phyloP scores from a whole-genome alignment of 1,284 basidiomycete species.

The Cryptococcus wingfieldii region DNA sequence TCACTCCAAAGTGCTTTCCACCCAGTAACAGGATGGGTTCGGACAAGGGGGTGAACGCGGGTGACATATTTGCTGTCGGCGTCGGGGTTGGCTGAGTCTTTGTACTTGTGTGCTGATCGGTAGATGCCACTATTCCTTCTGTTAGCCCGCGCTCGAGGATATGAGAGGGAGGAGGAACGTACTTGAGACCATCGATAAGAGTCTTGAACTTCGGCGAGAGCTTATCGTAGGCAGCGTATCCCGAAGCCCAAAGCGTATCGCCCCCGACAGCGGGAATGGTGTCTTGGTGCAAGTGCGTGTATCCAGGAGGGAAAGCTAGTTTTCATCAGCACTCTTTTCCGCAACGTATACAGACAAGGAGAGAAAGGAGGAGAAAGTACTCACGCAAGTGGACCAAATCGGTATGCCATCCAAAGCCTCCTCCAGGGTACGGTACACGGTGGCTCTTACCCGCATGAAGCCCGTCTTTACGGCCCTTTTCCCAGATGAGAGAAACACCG shows the following conservation, averaged over 20 bases:
- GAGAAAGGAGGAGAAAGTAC: not conserved
- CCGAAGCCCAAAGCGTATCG: conserved; percentile 14
- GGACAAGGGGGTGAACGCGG: conserved; percentile 37
- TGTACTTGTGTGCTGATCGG: not conserved
- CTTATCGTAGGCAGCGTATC: not conserved
- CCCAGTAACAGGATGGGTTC: not conserved
- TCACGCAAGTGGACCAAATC: conserved; percentile 62
- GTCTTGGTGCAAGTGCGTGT: conserved; percentile 53
- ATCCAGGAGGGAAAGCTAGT: conserved; percentile 61
- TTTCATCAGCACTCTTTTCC: not conserved
- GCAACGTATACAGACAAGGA: too few species aligned
- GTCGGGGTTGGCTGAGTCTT: conserved; percentile 24
- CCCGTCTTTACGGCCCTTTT: conserved; percentile 20
- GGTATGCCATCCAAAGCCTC: conserved; percentile 62
- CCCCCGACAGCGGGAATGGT: conserved; percentile 55
- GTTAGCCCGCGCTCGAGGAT: not conserved
- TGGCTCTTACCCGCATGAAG: conserved; percentile 6
- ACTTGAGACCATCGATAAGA: conserved; percentile 1
- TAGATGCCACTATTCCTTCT: conserved; percentile 1
- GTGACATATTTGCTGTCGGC: conserved; percentile 60
- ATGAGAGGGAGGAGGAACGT: not conserved
- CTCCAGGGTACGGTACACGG: conserved; percentile 23
- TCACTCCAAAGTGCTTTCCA: conserved; percentile 51
- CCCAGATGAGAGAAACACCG: conserved; percentile 22
- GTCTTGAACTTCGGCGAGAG: not conserved